These are phyloP conservation scores for Mycena indigotica DNA, from an alignment of 768 basidiomycete genomes.

Conservation along the genomic window DNA sequence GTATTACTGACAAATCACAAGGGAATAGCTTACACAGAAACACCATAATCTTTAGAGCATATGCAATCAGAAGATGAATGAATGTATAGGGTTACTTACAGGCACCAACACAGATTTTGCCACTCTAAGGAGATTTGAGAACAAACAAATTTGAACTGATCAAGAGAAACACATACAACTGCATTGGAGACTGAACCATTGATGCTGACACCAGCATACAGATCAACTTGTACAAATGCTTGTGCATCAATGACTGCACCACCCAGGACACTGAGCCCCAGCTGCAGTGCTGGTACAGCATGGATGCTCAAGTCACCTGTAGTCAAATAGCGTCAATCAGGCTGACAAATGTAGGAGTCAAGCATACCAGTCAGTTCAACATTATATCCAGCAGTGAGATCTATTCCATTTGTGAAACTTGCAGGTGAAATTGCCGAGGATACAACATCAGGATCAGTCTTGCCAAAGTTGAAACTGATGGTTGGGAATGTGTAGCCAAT, in stretches of 20 bases:
- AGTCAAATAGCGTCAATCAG: slow-evolving; percentile 7
- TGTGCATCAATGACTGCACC: slow-evolving; percentile 30
- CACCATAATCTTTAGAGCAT: not conserved
- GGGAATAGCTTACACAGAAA: slow-evolving; percentile 3
- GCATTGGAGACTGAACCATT: slow-evolving; percentile 24
- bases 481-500: slow-evolving; percentile 7
- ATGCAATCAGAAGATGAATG: not conserved
- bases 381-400: slow-evolving; percentile 7
- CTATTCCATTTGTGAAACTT: not conserved
- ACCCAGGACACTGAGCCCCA: slow-evolving; percentile 28
- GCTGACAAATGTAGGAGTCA: slow-evolving; percentile 17
- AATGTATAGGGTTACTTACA: not conserved
- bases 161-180: not conserved
- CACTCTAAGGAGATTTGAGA: not conserved
- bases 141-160: too few relatives aligned
- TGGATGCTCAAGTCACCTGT: slow-evolving; percentile 26
- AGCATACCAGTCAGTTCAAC: slow-evolving; percentile 27
- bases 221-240: slow-evolving; percentile 21
- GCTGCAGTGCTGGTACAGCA: slow-evolving; percentile 26
- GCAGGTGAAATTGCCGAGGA: not conserved
- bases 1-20: too few relatives aligned
- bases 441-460: slow-evolving; percentile 1
- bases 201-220: slow-evolving; percentile 23
- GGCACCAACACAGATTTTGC: slow-evolving; percentile 2
- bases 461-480: slow-evolving; percentile 8